Conservation (phyloP, 306 rosid genomes). For the Inga oerstediana region DNA sequence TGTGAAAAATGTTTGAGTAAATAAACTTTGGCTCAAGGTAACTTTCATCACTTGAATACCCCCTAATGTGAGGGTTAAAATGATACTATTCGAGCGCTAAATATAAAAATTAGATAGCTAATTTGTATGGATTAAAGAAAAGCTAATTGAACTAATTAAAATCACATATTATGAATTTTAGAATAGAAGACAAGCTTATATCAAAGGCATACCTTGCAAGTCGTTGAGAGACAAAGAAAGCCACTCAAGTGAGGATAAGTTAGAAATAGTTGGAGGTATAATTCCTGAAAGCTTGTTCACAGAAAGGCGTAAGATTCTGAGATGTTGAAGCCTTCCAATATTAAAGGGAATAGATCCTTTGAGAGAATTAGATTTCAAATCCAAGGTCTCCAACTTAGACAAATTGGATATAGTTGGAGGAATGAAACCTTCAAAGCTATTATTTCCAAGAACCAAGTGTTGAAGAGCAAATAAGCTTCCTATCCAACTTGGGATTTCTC, state of each 20-base stretch:
- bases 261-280: background rate
- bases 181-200: no score
- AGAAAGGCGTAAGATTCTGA: background rate
- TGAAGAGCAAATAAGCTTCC: background rate
- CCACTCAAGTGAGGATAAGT: background rate
- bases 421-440: background rate
- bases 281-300: background rate
- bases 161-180: no score
- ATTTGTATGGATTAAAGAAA: no score
- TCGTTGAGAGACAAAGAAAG: background rate
- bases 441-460: background rate
- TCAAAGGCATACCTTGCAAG: no score
- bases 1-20: no score
- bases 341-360: background rate
- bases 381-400: background rate
- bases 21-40: no score
- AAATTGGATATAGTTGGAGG: background rate
- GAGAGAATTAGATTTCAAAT: no score
- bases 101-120: no score
- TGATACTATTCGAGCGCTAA: no score
- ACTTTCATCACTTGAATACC: no score
- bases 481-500: background rate
- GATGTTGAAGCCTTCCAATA: background rate
- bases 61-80: no score
- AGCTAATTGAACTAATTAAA: no score